These are phyloP conservation scores for Ceratocystis destructans DNA, from an alignment of 2,329 filamentous ascomycete species.

Conservation along the genomic window DNA sequence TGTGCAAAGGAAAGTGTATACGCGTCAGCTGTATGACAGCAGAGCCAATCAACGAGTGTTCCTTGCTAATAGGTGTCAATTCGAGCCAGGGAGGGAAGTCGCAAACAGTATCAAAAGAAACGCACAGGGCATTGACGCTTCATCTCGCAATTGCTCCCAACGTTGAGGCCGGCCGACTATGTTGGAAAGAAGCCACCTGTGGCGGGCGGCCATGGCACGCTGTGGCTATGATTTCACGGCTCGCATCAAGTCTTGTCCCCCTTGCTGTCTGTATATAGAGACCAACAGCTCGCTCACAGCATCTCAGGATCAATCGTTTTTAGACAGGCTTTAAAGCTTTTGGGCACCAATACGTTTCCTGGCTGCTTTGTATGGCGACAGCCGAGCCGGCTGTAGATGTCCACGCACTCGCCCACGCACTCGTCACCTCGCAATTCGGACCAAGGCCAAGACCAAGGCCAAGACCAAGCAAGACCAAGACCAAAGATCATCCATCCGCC, in stretches of 20 bases:
- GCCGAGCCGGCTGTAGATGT: neutral
- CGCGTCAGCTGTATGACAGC: slow-evolving; percentile 25
- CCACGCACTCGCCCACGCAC: neutral
- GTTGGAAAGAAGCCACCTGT: neutral
- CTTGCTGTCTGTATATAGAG: no score
- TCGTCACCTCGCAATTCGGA: neutral
- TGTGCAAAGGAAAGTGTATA: slow-evolving; percentile 19
- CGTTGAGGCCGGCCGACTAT: neutral
- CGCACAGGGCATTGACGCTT: neutral
- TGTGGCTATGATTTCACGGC: no score
- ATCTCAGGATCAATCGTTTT: neutral
- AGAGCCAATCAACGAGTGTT: slow-evolving; percentile 21
- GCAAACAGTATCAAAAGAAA: slow-evolving; percentile 1
- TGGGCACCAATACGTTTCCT: neutral
- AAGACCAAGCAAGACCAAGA: no score
- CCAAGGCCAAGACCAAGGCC: neutral
- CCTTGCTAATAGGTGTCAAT: slow-evolving; percentile 4
- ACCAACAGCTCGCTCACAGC: no score
- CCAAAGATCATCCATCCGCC: no score
- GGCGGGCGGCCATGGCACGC: no score
- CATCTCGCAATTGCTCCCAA: neutral
- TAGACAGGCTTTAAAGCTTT: neutral
- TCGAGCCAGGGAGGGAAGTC: neutral
- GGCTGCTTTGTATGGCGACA: neutral
- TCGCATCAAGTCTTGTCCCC: no score